A percentile compares a stretch with the other conserved stretches of the same genome.
These are phyloP conservation scores for Nemania serpens DNA, from an alignment of 2,329 filamentous ascomycete genomes.

Conservation along the genomic window DNA sequence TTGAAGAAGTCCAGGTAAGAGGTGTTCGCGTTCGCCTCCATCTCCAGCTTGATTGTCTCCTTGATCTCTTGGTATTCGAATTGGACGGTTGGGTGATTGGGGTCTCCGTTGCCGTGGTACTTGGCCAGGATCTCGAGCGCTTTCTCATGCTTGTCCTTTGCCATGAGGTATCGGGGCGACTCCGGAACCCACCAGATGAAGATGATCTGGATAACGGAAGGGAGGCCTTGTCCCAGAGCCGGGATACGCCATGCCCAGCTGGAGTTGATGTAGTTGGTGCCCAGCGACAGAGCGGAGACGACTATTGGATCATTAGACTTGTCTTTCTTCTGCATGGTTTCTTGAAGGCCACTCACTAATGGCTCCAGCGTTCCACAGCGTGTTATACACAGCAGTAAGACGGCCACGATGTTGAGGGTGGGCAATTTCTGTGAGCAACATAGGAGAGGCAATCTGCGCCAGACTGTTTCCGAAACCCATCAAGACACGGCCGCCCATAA, in stretches of 20 bases:
- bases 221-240: slow-evolving; percentile 52
- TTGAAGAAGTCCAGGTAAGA: slow-evolving; percentile 59
- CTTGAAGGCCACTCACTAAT: slow-evolving; percentile 33
- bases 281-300: slow-evolving; percentile 55
- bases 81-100: slow-evolving; percentile 57
- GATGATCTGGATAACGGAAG: slow-evolving; percentile 52
- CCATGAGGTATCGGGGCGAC: slow-evolving; percentile 51
- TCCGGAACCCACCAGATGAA: slow-evolving; percentile 53
- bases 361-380: slow-evolving; percentile 53
- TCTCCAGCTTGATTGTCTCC: slow-evolving; percentile 60
- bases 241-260: slow-evolving; percentile 58
- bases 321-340: not conserved
- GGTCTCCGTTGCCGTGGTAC: slow-evolving; percentile 61
- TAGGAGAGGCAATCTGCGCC: slow-evolving; percentile 56
- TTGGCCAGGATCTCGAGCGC: slow-evolving; percentile 58
- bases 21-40: slow-evolving; percentile 51
- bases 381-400: slow-evolving; percentile 60
- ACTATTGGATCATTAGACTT: slow-evolving; percentile 36
- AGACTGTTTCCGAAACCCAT: slow-evolving; percentile 62
- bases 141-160: slow-evolving; percentile 57
- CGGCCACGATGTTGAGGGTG: slow-evolving; percentile 60
- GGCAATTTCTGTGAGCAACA: slow-evolving; percentile 57
- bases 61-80: slow-evolving; percentile 65
- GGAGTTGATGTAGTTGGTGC: slow-evolving; percentile 51
- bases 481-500: slow-evolving; percentile 61